Evolutionary conservation across 768 basidiomycete species (phyloP), one percentile per base, ranked within the genome.

Genomic region (Megacollybia marginata): DNA sequence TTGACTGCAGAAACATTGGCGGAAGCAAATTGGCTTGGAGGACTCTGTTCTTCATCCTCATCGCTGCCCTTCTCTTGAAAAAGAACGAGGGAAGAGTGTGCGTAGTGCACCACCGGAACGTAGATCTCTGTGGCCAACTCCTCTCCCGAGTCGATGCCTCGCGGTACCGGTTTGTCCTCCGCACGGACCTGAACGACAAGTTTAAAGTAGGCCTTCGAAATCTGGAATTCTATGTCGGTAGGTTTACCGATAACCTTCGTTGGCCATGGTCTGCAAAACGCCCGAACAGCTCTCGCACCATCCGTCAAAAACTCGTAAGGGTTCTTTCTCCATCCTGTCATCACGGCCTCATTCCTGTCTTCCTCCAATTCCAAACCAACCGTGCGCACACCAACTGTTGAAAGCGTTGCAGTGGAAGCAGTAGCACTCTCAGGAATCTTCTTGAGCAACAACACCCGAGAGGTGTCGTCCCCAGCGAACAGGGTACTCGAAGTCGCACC

Each of bases 41-140:
- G 16, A 59, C 18, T 19, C 33, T 3, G 31, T 31, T 43, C 36
- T 50, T 35, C 54, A 32, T 38, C 56, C 54, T 12, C 40, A 42
- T 18, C 35, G 31, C 8, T 11, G 45, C 46, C 2, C 23, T 28
- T 28, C 23, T 28, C 4, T 28, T 28, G 18, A n/a, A 72, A 50
- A 28, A n/a, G n/a, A n/a, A n/a, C n/a, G n/a, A 72, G 44, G 44
- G 64, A 54, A 43, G 54, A 54, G 52, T 75, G 72, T 3, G 85
- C 89, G 62, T 83, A 99, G 62, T 99, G 96, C 16, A 95, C 83
- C 45, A 92, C 72, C 5, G 96, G 96, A 1, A 98, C 63, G 62
- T 78, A 99, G 18, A 98, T 83, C 72, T 96, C 96, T 16, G 92
- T 97, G n/a, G 83, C 75, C 1, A 79, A 66, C 28, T 62, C 62